Evolutionary conservation across 305 asterid genomes (phyloP), one percentile per base, ranked within the genome.

Genomic region (Rubia tinctorum): DNA sequence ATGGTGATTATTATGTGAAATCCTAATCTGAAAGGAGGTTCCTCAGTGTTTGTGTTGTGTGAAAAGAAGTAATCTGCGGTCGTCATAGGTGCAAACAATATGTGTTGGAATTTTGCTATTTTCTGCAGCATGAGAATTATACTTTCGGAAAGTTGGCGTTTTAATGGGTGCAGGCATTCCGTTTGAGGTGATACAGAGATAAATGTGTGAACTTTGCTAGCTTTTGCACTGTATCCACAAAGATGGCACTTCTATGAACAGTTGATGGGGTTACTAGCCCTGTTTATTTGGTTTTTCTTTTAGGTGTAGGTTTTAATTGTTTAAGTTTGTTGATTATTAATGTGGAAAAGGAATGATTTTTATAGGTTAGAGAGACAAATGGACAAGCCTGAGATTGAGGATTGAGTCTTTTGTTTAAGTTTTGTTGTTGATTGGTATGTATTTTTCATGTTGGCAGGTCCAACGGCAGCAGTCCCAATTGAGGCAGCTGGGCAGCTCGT

Each of bases 401-500:
- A 6, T 34, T 17, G 23, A 15, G 47, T 66, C 15, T 66, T n/a
- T n/a, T 66, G 7, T 40, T 13, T 74, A 18, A 5, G 12, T 55
- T 14, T 75, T 13, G 15, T 44, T 68, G 14, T 43, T 30, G n/a
- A 62, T 55, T 71, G 4, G 42, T 34, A 66, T 53, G 47, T 20
- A 12, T 51, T 8, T 25, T 79, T 73, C 11, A 17, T 68, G 83
- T 43, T 59, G 71, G 55, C 82, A 90, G 96, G 86, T 83, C 66
- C 84, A 81, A 73, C 75, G 80, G 56, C 89, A 84, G 66, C 86
- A 86, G 59, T 79, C 77, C 4, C 89, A 81, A 40, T 30, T 86
- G 84, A 78, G 84, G 84, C 88, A 77, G 72, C 78, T 89, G 40
- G 80, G 86, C 79, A 71, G 73, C 75, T 68, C 79, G 59, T 79